phyloP scores from a whole-genome alignment of 2,329 filamentous ascomycete genomes.

The Xenoacremonium recifei region DNA sequence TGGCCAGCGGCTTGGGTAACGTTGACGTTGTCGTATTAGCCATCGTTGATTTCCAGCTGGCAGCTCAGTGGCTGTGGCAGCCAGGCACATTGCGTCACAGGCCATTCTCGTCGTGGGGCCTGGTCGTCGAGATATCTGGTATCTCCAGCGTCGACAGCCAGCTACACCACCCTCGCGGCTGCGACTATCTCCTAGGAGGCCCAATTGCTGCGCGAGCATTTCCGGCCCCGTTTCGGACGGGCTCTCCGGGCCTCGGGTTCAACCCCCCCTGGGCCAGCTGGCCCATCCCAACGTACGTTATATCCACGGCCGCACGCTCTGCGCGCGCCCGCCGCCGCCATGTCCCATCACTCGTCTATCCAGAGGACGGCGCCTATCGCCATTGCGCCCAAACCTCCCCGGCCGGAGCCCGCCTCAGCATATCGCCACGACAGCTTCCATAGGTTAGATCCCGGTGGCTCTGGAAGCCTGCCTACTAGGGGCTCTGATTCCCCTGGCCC shows the following conservation, averaged over 20 bases:
- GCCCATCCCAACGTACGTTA: not conserved
- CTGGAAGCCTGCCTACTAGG: conserved; percentile 50
- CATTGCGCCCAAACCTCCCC: conserved; percentile 61
- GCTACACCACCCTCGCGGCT: conserved; percentile 2
- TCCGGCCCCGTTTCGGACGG: conserved; percentile 20
- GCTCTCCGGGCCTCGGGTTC: conserved; percentile 22
- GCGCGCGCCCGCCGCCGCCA: conserved; percentile 34
- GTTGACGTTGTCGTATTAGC: conserved; percentile 30
- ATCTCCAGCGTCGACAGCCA: conserved; percentile 2
- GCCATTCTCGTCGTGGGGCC: conserved; percentile 21
- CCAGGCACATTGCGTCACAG: conserved; percentile 28
- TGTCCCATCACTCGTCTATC: conserved; percentile 53
- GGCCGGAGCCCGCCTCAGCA: conserved; percentile 35
- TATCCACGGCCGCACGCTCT: conserved; percentile 1
- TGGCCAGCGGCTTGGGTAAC: conserved; percentile 25
- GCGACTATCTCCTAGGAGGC: conserved; percentile 8
- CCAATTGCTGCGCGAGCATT: conserved; percentile 24
- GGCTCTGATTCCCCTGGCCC: conserved; percentile 40
- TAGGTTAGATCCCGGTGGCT: conserved; percentile 48
- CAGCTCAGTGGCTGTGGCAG: conserved; percentile 26
- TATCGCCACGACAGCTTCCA: conserved; percentile 46
- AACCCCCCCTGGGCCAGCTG: not conserved
- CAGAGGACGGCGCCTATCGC: conserved; percentile 63
- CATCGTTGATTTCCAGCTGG: conserved; percentile 20
- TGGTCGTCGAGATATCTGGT: conserved; percentile 13